Percentiles rank a stretch among this genome's conserved stretches.
Conservation (phyloP, 2,329 filamentous ascomycete species). For the Neospermospora avenae region DNA sequence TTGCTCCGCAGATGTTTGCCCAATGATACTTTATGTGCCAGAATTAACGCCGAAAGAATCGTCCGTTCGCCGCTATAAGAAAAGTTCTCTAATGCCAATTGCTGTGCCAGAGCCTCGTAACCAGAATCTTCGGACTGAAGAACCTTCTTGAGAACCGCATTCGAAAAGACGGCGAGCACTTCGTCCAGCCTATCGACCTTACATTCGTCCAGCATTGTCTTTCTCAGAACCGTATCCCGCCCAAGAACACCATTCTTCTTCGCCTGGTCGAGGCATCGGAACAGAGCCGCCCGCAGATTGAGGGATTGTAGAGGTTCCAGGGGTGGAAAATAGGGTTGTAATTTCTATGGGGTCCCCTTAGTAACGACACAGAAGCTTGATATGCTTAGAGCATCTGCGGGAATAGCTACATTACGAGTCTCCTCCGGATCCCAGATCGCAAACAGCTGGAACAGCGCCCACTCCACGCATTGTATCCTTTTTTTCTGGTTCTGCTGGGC, state of each 20-base stretch:
- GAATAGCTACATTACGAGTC: constrained; percentile 60
- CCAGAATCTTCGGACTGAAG: constrained; percentile 45
- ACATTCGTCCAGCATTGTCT: constrained; percentile 96
- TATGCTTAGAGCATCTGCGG: too few relatives aligned
- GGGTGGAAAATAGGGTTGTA: constrained; percentile 87
- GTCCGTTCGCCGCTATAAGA: constrained; percentile 53
- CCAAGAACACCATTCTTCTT: constrained; percentile 86
- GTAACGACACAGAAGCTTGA: too few relatives aligned
- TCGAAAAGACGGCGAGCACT: constrained; percentile 78
- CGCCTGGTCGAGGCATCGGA: constrained; percentile 74
- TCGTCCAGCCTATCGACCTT: constrained; percentile 89
- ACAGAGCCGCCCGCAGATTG: constrained; percentile 81
- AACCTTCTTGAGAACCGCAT: constrained; percentile 71
- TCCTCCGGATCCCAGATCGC: constrained; percentile 76
- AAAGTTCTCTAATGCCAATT: constrained; percentile 56
- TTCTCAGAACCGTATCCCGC: constrained; percentile 75
- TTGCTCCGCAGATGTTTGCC: constrained; percentile 57
- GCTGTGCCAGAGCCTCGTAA: constrained; percentile 48
- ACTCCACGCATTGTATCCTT: constrained; percentile 80
- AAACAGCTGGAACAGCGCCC: constrained; percentile 87
- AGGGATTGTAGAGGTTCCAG: constrained; percentile 86
- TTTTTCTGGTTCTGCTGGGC: constrained; percentile 73
- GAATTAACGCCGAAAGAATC: constrained; percentile 61
- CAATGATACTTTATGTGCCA: constrained; percentile 71
- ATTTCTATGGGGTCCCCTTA: constrained; percentile 55